A percentile compares a stretch with the other conserved stretches of the same genome.
Conservation (phyloP, 2,329 filamentous ascomycete species). For the Cercospora beticola region DNA sequence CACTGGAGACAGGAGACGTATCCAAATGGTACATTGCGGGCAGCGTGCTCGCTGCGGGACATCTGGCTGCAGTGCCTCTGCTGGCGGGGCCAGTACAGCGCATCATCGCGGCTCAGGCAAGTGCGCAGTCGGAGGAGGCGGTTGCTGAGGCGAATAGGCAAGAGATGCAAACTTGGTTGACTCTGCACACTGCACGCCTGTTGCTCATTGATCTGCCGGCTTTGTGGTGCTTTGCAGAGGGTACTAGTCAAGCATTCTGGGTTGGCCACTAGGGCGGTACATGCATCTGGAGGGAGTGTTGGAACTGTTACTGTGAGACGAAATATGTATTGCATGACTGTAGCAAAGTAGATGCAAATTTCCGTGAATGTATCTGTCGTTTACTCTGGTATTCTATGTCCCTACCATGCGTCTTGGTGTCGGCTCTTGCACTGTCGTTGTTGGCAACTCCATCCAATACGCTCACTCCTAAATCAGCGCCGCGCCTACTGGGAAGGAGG, state of each 20-base stretch:
- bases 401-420: neutral
- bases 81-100: conserved; percentile 27
- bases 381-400: neutral
- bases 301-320: neutral
- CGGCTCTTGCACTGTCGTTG: neutral
- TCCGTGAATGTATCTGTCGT: neutral
- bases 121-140: conserved; percentile 15
- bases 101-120: conserved; percentile 23
- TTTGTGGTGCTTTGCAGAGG: conserved; percentile 35
- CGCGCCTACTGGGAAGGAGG: neutral
- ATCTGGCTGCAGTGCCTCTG: conserved; percentile 30
- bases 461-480: neutral
- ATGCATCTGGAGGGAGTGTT: neutral
- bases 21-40: conserved; percentile 34
- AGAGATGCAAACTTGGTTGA: conserved; percentile 33
- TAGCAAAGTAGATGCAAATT: neutral
- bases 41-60: conserved; percentile 28
- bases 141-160: conserved; percentile 27
- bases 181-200: conserved; percentile 31
- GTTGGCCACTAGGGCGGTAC: neutral
- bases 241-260: conserved; percentile 11
- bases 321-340: neutral
- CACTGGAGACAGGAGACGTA: conserved; percentile 26
- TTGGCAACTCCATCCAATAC: neutral
- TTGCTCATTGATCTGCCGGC: conserved; percentile 32